These are phyloP conservation scores for Verbena officinalis DNA, from an alignment of 257 asterid species.

Conservation along the genomic window DNA sequence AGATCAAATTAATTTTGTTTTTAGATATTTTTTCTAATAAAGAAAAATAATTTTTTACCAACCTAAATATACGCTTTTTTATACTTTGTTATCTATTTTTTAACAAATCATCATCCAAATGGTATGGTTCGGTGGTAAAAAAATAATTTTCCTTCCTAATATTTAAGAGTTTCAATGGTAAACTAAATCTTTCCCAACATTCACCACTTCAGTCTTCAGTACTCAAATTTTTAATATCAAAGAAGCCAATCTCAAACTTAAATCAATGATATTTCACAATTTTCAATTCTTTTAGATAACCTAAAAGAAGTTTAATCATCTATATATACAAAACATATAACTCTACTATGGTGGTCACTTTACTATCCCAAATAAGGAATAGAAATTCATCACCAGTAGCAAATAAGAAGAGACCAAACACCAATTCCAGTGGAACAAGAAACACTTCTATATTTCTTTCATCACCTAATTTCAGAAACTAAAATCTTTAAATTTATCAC, in stretches of 20 bases:
- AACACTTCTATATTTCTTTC: background rate
- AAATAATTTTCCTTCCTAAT: too few species aligned
- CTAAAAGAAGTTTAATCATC: background rate
- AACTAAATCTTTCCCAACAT: too few species aligned
- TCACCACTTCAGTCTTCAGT: too few species aligned
- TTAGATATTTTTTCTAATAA: too few species aligned
- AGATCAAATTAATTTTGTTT: too few species aligned
- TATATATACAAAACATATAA: background rate
- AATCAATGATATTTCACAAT: background rate
- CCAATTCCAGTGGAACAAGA: background rate
- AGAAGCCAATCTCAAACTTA: background rate
- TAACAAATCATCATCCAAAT: too few species aligned
- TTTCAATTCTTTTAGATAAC: background rate
- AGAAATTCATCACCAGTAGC: background rate
- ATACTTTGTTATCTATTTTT: too few species aligned
- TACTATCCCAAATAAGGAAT: background rate
- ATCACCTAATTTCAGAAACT: constrained; percentile 5
- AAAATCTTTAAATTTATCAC: constrained; percentile 36
- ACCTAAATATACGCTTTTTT: too few species aligned
- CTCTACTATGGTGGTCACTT: background rate
- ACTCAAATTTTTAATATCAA: too few species aligned
- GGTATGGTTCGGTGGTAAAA: too few species aligned
- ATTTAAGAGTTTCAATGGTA: too few species aligned
- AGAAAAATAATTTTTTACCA: too few species aligned
- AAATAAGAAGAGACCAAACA: background rate